Base-by-base conservation (phyloP, 495 filamentous ascomycete species). In the Zalerion maritima region DNA sequence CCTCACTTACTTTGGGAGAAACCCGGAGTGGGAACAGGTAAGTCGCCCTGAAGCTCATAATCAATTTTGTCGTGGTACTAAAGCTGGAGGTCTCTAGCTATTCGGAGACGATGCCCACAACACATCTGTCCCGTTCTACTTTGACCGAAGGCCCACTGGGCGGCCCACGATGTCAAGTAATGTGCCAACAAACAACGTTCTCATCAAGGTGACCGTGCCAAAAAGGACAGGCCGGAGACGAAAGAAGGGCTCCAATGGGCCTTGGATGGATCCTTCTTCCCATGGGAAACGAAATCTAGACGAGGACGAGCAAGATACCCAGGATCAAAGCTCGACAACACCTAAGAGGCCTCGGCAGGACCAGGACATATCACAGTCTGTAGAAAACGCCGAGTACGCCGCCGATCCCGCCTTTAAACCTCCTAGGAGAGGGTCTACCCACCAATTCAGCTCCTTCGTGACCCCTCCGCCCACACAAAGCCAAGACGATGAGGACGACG, bases 131-230 rank as follows among this genome's bases (percentile, higher is more conserved):
- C 71, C 62, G 38, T 61, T 91, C 3, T 72, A 75, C 40, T 64
- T 94, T 29, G 70, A 78, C 2, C 78, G n/a, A 28, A 85, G 94
- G 56, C 70, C 75, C 4, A 71, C 81, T 47, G 69, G 75, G 37
- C 72, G 74, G 34, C 77, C 81, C 1, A 53, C 92, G 21, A 54
- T 73, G 19, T 92, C 89, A 5, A 69, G 67, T 17, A 75, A 72
- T 40, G 59, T 72, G 4, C 40, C 61, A 19, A 78, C 84, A 2
- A 78, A 78, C 38, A 89, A 93, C 41, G 48, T 96, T 16, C 60
- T 96, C 14, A 60, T 97, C 14, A 84, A 85, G 53, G 64, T 97
- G 25, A 83, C 78, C 0, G 72, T 94, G 2, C 91, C 91, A 0
- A 87, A 79, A 49, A 59, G 80, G 24, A 91, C 82, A 4, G 83